phyloP scores from a whole-genome alignment of 202 grass and related monocot species.

The Panicum hallii region DNA sequence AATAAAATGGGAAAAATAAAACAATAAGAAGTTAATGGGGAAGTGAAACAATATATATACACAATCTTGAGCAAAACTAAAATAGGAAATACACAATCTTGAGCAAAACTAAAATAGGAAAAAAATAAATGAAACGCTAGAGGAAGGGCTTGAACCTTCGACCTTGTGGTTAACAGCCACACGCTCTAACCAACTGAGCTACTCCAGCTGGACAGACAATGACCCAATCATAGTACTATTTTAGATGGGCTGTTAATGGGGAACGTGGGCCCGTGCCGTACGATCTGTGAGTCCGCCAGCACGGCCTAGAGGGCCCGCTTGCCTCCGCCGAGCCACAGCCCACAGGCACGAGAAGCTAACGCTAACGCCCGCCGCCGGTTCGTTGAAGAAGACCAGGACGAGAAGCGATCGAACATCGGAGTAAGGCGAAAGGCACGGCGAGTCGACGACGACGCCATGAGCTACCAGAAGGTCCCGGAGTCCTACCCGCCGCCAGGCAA shows the following conservation, averaged over 20 bases:
- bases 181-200: constrained; percentile 84
- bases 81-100: too few relatives aligned
- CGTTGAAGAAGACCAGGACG: background rate
- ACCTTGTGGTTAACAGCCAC: constrained; percentile 86
- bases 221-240: too few relatives aligned
- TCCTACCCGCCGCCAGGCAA: constrained; percentile 74
- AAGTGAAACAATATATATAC: too few relatives aligned
- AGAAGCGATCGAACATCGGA: constrained; percentile 35
- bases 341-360: background rate
- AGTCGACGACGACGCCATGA: constrained; percentile 52
- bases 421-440: background rate
- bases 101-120: too few relatives aligned
- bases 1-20: too few relatives aligned
- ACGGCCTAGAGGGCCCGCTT: too few relatives aligned
- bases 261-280: background rate
- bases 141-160: constrained; percentile 81
- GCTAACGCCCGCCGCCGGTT: background rate
- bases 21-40: too few relatives aligned
- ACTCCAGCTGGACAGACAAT: constrained; percentile 28
- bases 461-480: constrained; percentile 70
- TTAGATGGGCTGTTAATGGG: background rate
- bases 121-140: constrained; percentile 43
- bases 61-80: too few relatives aligned
- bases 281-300: background rate
- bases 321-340: background rate